Conservation (phyloP, 371 early-diverging fungal species). For the Lichtheimia ramosa region DNA sequence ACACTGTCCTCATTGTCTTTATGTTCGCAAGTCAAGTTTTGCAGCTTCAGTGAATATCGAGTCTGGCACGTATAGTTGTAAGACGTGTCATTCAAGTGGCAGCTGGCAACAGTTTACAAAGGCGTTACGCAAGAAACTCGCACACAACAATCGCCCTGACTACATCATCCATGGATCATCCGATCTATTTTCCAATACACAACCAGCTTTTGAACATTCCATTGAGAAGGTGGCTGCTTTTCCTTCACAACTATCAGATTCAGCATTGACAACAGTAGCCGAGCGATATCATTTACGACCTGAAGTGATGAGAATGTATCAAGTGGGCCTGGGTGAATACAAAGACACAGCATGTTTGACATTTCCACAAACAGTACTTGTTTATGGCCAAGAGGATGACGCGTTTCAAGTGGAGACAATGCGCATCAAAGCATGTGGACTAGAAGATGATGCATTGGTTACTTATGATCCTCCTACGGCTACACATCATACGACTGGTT, state of each 20-base stretch:
- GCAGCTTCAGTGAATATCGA: constrained; percentile 33
- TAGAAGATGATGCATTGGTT: constrained; percentile 14
- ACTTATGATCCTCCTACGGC: constrained; percentile 30
- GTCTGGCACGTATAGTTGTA: constrained; percentile 40
- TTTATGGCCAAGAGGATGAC: constrained; percentile 9
- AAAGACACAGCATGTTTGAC: constrained; percentile 27
- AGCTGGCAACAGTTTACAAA: constrained; percentile 9
- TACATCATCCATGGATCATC: constrained; percentile 2
- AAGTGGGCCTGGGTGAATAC: constrained; percentile 39
- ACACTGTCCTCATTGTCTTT: constrained; percentile 50
- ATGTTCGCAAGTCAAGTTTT: constrained; percentile 33
- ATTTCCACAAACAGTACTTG: constrained; percentile 42
- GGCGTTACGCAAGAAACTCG: constrained; percentile 5
- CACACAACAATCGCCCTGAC: background rate
- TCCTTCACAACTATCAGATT: constrained; percentile 16
- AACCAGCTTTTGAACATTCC: too few relatives aligned
- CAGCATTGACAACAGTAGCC: constrained; percentile 15
- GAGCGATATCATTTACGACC: constrained; percentile 20
- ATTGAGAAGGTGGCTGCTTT: background rate
- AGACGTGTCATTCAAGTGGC: constrained; percentile 12
- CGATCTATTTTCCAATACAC: background rate
- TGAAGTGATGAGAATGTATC: constrained; percentile 22
- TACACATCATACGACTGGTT: constrained; percentile 33
- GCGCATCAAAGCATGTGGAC: constrained; percentile 37
- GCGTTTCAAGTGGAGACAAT: constrained; percentile 24